Base-by-base conservation (phyloP, 176 grass and related monocot species). In the Rhynchospora tenuis region DNA sequence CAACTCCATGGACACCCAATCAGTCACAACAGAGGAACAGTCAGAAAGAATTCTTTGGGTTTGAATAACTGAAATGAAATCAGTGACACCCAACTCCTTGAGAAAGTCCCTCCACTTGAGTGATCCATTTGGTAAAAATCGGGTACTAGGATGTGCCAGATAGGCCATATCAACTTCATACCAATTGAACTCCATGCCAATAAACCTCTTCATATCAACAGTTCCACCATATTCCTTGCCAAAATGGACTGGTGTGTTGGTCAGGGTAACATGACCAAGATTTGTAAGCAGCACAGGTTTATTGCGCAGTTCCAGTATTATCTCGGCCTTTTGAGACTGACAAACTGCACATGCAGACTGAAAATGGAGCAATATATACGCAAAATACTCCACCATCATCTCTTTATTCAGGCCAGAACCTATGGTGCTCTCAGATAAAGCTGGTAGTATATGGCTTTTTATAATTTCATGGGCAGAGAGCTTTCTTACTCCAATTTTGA, bases 381-480 rank as follows among this genome's bases (percentile, higher is more conserved):
- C 86, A 71, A 98, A 16, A 16, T 95, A 98, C 82, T 98, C 95
- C 72, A 86, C 88, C 86, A 91, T 93, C 75, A 88, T 73, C 63
- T 65, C 89, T 61, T 84, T 83, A 27, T 64, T 67, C 43, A 71
- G 72, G 51, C 62, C 86, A 80, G 64, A 81, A 84, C 91, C 62
- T 85, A 79, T 45, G 13, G 14, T 45, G 79, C 64, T 26, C 8
- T 90, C 81, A 86, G 73, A 80, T 38, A 98, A 93, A 73, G 86
- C 88, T 10, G 47, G 16, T 44, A 98, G 71, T 83, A 98, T 90
- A 59, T 98, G 95, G 85, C 87, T 91, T 87, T 85, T 93, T 22
- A 98, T 90, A 59, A 98, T 92, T 61, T 98, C 92, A 87, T 98
- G 95, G 54, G 87, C 88, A 91, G 95, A 98, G 74, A 98, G 84